Evolutionary conservation across 805 yeast species (phyloP).

Genomic region (Zygoascus biomembranicola): DNA sequence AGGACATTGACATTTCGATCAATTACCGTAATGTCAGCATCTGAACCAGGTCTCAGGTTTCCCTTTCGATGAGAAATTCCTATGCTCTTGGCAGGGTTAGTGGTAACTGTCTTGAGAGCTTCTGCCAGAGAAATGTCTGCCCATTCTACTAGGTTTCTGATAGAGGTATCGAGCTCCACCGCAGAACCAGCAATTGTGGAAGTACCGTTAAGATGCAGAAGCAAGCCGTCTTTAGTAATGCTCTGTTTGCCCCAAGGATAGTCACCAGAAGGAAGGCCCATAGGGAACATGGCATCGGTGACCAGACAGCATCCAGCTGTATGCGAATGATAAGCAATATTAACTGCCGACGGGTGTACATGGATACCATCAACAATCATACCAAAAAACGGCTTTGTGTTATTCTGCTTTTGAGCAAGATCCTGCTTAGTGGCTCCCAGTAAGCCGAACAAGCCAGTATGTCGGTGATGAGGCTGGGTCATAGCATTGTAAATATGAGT

Average conservation of each 20-base stretch:
- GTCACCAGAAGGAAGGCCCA: slow-evolving; percentile 50
- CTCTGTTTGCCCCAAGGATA: slow-evolving; percentile 43
- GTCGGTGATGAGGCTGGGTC: slow-evolving; percentile 52
- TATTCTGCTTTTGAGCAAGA: slow-evolving; percentile 5
- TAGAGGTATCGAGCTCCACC: slow-evolving; percentile 44
- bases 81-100: slow-evolving; percentile 44
- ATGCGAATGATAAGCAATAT: slow-evolving; percentile 41
- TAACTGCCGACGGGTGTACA: slow-evolving; percentile 46
- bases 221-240: slow-evolving; percentile 41
- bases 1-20: slow-evolving; percentile 37
- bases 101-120: slow-evolving; percentile 50
- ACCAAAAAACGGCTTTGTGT: slow-evolving; percentile 40
- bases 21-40: slow-evolving; percentile 47
- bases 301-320: slow-evolving; percentile 48
- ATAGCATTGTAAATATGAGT: slow-evolving; percentile 57
- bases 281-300: slow-evolving; percentile 51
- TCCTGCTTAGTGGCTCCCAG: slow-evolving; percentile 28
- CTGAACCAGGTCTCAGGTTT: slow-evolving; percentile 43
- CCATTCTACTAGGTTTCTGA: slow-evolving; percentile 46
- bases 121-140: slow-evolving; percentile 38
- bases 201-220: slow-evolving; percentile 43
- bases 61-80: slow-evolving; percentile 40
- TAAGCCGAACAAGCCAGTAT: slow-evolving; percentile 49
- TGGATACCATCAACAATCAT: slow-evolving; percentile 52
- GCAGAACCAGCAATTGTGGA: slow-evolving; percentile 56